Conservation (phyloP, 2,329 filamentous ascomycete genomes). For the Rhinocladiella similis region DNA sequence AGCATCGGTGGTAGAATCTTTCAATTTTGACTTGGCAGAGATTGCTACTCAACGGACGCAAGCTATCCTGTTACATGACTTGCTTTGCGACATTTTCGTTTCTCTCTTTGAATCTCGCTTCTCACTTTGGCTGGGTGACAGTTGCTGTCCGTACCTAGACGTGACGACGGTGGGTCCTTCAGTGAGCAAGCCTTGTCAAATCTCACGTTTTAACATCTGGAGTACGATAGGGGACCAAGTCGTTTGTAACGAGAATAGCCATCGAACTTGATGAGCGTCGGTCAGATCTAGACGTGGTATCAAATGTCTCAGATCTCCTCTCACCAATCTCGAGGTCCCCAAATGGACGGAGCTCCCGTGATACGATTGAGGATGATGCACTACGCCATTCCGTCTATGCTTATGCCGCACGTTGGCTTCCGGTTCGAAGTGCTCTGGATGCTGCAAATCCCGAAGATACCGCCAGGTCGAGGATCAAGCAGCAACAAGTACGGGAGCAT, state of each 20-base stretch:
- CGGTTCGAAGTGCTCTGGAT: background rate
- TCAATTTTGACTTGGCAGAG: constrained; percentile 1
- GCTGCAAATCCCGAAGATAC: background rate
- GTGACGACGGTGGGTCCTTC: background rate
- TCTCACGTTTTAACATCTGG: background rate
- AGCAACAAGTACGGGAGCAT: constrained; percentile 6
- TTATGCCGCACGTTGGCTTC: constrained; percentile 10
- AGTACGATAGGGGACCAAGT: background rate
- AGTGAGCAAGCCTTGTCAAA: background rate
- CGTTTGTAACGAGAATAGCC: background rate
- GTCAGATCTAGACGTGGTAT: background rate
- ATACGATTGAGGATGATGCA: constrained; percentile 4
- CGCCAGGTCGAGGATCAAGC: background rate
- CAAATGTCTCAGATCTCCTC: background rate
- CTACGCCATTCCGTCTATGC: constrained; percentile 10
- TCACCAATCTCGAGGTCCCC: background rate
- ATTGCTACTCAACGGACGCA: background rate
- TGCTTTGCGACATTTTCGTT: constrained; percentile 13
- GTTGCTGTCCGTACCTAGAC: constrained; percentile 10
- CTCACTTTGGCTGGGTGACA: constrained; percentile 8
- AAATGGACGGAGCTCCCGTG: background rate
- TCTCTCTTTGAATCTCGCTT: constrained; percentile 6
- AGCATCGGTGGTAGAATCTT: background rate
- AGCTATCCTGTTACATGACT: background rate
- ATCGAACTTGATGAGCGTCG: background rate